These are phyloP conservation scores for Aspergillus steynii DNA, from an alignment of 495 filamentous ascomycete genomes.

Conservation along the genomic window DNA sequence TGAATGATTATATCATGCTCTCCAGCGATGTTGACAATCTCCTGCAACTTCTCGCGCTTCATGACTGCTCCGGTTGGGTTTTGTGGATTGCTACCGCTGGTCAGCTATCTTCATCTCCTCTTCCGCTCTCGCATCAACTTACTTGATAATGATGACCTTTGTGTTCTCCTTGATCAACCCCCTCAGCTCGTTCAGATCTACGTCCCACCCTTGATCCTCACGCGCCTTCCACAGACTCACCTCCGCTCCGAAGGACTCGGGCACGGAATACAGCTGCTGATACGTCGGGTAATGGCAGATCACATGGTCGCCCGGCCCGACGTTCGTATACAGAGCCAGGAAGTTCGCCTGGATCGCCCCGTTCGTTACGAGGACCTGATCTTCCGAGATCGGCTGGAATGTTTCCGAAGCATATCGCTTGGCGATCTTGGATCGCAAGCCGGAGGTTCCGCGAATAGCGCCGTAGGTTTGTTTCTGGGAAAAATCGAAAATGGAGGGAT, in stretches of 20 bases:
- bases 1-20: slow-evolving; percentile 61
- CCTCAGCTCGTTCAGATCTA: slow-evolving; percentile 62
- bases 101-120: neutral
- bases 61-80: slow-evolving; percentile 76
- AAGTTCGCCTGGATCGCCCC: slow-evolving; percentile 81
- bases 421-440: slow-evolving; percentile 55
- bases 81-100: slow-evolving; percentile 65
- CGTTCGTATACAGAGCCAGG: slow-evolving; percentile 65
- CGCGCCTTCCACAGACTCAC: slow-evolving; percentile 73
- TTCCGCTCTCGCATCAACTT: slow-evolving; percentile 2
- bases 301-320: slow-evolving; percentile 76
- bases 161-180: slow-evolving; percentile 65
- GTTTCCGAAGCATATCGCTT: slow-evolving; percentile 34
- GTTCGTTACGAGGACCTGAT: slow-evolving; percentile 68
- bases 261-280: slow-evolving; percentile 76
- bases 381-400: slow-evolving; percentile 45
- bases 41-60: slow-evolving; percentile 51
- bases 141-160: slow-evolving; percentile 64
- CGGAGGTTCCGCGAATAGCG: slow-evolving; percentile 60
- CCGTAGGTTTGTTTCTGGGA: slow-evolving; percentile 59
- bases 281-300: slow-evolving; percentile 83
- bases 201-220: slow-evolving; percentile 60
- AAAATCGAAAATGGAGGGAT: slow-evolving; percentile 22
- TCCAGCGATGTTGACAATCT: slow-evolving; percentile 60
- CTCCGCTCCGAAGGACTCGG: slow-evolving; percentile 69